phyloP scores from a whole-genome alignment of 176 grass and related monocot genomes.

The Guadua angustifolia region DNA sequence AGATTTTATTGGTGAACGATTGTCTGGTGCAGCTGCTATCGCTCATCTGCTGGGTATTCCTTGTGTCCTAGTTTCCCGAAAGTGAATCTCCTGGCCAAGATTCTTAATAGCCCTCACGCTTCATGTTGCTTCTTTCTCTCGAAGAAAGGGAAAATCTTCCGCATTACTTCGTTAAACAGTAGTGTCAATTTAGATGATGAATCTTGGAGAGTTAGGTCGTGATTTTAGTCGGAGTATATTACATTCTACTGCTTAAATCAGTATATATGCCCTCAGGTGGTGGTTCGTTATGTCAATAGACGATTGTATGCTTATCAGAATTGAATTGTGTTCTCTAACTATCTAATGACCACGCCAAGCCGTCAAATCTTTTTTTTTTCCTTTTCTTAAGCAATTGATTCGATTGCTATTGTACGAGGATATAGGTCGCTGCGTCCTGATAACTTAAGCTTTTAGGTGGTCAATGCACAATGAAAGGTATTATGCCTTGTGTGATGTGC shows the following conservation, averaged over 20 bases:
- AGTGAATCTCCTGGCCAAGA: neutral
- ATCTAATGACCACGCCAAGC: neutral
- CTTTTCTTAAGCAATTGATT: neutral
- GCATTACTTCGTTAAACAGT: neutral
- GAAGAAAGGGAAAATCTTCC: neutral
- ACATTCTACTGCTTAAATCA: neutral
- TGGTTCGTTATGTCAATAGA: neutral
- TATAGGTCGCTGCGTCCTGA: neutral
- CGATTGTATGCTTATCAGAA: neutral
- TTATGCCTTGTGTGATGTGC: neutral
- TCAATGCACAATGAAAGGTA: neutral
- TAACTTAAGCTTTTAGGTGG: neutral
- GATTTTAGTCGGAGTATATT: neutral
- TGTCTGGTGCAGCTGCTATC: neutral
- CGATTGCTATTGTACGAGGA: neutral
- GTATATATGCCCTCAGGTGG: neutral
- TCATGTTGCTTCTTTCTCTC: neutral
- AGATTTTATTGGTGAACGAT: slow-evolving; percentile 7
- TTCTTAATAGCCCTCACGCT: neutral
- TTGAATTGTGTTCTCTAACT: neutral
- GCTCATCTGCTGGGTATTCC: neutral
- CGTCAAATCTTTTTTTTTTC: neutral
- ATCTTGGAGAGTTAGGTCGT: slow-evolving; percentile 10
- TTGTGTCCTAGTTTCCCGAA: neutral
- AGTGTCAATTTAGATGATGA: neutral